A percentile compares a stretch with the other conserved stretches of the same genome.
phyloP scores from a whole-genome alignment of 192 early-diverging fungal genomes.

The Umbelopsis sp. region DNA sequence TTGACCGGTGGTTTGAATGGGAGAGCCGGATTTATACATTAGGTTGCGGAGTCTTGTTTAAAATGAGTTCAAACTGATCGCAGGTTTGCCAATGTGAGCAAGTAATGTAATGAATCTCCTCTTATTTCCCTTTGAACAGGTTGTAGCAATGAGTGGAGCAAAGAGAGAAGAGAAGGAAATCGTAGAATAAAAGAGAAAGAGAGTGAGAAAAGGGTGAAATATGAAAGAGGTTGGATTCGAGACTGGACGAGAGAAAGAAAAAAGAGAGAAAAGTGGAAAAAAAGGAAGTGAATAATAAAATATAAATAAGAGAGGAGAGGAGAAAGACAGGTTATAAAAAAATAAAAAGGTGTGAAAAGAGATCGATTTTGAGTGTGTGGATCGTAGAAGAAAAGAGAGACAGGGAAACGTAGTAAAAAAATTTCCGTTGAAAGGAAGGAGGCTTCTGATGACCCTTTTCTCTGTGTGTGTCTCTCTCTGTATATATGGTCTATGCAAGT shows the following conservation, averaged over 20 bases:
- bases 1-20: slow-evolving; percentile 50
- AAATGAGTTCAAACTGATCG: slow-evolving; percentile 10
- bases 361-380: background rate
- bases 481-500: background rate
- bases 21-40: slow-evolving; percentile 46
- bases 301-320: no score
- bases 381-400: slow-evolving; percentile 3
- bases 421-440: background rate
- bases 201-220: background rate
- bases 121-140: background rate
- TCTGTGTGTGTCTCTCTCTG: background rate
- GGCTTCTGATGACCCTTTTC: no score
- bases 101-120: slow-evolving; percentile 16
- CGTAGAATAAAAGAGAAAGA: slow-evolving; percentile 6
- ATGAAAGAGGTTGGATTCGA: slow-evolving; percentile 14
- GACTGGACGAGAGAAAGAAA: slow-evolving; percentile 8
- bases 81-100: background rate
- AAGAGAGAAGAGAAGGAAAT: slow-evolving; percentile 15
- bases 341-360: no score
- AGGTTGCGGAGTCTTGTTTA: background rate
- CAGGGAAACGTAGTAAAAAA: slow-evolving; percentile 6
- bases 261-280: background rate
- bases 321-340: no score
- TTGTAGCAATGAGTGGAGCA: background rate
- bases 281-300: background rate